phyloP scores from a whole-genome alignment of 2,329 filamentous ascomycete species.

The Xylaria sp. region DNA sequence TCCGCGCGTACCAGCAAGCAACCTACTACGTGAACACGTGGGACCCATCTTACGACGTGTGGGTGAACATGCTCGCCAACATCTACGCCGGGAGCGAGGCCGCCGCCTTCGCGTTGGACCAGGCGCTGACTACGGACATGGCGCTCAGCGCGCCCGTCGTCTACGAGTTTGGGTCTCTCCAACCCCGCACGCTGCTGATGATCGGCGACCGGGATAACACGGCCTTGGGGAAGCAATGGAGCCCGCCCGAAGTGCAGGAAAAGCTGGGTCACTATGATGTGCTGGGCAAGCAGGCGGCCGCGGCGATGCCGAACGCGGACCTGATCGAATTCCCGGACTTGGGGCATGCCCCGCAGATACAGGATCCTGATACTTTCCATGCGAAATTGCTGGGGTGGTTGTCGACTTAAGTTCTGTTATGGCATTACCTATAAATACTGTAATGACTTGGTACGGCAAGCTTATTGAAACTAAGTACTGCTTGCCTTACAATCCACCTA shows the following conservation, averaged over 20 bases:
- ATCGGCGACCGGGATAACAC: constrained; percentile 65
- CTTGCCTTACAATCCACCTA: no score
- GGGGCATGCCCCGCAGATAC: constrained; percentile 66
- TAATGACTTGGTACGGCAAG: background rate
- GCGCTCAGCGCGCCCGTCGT: constrained; percentile 64
- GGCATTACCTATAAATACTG: constrained; percentile 1
- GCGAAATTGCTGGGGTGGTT: constrained; percentile 60
- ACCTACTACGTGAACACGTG: constrained; percentile 63
- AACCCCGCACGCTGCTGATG: constrained; percentile 59
- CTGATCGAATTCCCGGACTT: constrained; percentile 60
- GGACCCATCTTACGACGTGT: constrained; percentile 62
- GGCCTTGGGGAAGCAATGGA: constrained; percentile 66
- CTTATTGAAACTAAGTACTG: no score
- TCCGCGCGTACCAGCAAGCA: constrained; percentile 59
- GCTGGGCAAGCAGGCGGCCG: constrained; percentile 59
- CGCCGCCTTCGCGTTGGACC: constrained; percentile 57
- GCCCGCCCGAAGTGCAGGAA: constrained; percentile 56
- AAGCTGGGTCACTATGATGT: constrained; percentile 61
- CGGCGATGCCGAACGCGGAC: constrained; percentile 56
- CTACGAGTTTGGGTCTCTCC: constrained; percentile 61
- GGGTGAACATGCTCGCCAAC: constrained; percentile 65
- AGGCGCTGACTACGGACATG: constrained; percentile 65
- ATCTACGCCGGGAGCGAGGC: constrained; percentile 60
- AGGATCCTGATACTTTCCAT: constrained; percentile 60
- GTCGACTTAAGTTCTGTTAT: constrained; percentile 24